These are phyloP conservation scores for Xerocomellus dryophilus DNA, from an alignment of 768 basidiomycete genomes.

Conservation along the genomic window DNA sequence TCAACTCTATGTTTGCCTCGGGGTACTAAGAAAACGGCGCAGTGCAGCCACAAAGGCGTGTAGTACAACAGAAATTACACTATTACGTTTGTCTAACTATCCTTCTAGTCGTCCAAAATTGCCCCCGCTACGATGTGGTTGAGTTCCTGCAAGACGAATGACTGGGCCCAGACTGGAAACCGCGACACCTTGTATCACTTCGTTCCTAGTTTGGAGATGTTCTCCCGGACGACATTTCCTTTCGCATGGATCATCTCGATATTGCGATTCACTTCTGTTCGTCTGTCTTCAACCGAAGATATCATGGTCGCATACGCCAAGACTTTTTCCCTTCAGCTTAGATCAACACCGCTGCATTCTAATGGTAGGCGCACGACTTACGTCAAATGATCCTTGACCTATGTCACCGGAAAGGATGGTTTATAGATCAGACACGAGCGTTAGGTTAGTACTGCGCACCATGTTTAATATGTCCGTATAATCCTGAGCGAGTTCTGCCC, in stretches of 20 bases:
- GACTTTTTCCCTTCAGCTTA: slow-evolving; percentile 20
- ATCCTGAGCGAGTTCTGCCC: slow-evolving; percentile 20
- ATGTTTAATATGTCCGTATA: slow-evolving; percentile 19
- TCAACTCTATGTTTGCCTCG: neutral
- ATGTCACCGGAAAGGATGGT: neutral
- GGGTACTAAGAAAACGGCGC: neutral
- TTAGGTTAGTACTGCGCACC: slow-evolving; percentile 15
- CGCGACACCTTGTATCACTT: slow-evolving; percentile 2
- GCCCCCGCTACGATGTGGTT: neutral
- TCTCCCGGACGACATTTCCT: slow-evolving; percentile 21
- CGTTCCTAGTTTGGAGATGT: slow-evolving; percentile 17
- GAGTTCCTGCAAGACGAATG: neutral
- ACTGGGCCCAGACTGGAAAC: neutral
- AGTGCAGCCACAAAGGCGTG: neutral
- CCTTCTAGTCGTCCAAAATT: neutral
- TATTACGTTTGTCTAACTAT: neutral
- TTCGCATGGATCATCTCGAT: slow-evolving; percentile 18
- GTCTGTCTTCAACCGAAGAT: slow-evolving; percentile 23
- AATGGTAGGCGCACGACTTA: slow-evolving; percentile 4
- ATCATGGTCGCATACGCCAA: slow-evolving; percentile 18
- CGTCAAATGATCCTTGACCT: slow-evolving; percentile 32
- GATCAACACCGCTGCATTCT: slow-evolving; percentile 1
- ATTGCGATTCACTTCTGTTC: slow-evolving; percentile 16
- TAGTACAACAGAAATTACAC: slow-evolving; percentile 1
- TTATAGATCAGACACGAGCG: neutral